Conservation (phyloP, 768 basidiomycete species). For the Panus rudis region DNA sequence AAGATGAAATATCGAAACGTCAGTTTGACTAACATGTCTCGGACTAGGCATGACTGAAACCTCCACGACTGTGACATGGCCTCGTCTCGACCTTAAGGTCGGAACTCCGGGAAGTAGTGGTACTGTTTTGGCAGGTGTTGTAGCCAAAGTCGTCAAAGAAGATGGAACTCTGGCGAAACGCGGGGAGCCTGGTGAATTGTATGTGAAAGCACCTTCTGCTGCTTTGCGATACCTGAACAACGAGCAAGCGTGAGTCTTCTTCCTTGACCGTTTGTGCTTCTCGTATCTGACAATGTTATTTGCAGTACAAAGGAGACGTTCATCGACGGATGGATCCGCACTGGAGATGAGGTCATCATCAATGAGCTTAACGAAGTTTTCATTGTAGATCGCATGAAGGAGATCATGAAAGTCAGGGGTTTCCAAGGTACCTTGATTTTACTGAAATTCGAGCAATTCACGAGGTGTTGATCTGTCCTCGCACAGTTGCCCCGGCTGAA, state of each 20-base stretch:
- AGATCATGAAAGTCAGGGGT: constrained; percentile 62
- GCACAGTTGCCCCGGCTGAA: constrained; percentile 28
- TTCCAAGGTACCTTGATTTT: constrained; percentile 36
- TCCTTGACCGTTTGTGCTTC: background rate
- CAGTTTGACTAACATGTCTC: background rate
- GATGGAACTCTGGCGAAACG: constrained; percentile 37
- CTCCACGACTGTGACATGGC: constrained; percentile 30
- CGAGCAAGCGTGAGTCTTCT: constrained; percentile 12
- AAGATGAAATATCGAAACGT: background rate
- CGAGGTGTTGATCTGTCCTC: constrained; percentile 1
- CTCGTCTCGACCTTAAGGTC: constrained; percentile 18
- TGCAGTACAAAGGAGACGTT: constrained; percentile 59
- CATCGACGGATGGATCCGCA: constrained; percentile 57
- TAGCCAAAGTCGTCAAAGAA: constrained; percentile 36
- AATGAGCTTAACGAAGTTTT: constrained; percentile 56
- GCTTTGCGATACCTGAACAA: constrained; percentile 25
- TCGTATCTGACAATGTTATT: background rate
- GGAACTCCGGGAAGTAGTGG: constrained; percentile 28
- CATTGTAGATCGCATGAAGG: constrained; percentile 72
- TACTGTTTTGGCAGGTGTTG: constrained; percentile 36
- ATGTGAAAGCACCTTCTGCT: constrained; percentile 37
- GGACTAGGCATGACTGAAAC: constrained; percentile 32
- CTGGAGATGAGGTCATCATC: constrained; percentile 65
- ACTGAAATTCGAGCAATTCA: constrained; percentile 28
- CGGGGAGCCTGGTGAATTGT: constrained; percentile 44